Base-by-base conservation (phyloP, 345 rosid species). In the Combretum micranthum region DNA sequence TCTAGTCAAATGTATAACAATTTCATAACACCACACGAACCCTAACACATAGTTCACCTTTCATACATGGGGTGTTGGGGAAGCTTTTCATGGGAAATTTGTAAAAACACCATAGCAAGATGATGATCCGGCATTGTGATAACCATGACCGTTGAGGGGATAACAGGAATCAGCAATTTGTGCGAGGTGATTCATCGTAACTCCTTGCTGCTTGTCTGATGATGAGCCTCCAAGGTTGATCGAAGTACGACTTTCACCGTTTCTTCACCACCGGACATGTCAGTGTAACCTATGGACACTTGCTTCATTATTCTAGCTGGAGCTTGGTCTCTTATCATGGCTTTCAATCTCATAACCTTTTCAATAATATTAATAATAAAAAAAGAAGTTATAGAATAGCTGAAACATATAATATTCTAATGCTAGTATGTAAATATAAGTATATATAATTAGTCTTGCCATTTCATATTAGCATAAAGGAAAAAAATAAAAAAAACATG, bases 231-330 rank as follows among this genome's bases (percentile, higher is more conserved):
- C 57, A 25, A 69, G 53, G 2, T 68, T 70, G 44, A 53, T 71
- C 4, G 80, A 73, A 44, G 82, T 73, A 76, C 85, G n/a, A n/a
- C 83, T 44, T 77, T 89, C 16, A 71, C 83, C 5, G 85, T 86
- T 68, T 83, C 89, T 10, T 81, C 85, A 1, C 85, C 82, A 0
- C 85, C 82, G 1, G 93, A 80, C n/a, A 75, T 52, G 11, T 85
- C 83, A 0, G 84, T 72, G 72, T 78, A 70, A 0, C 73, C 83
- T 6, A 65, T 47, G 7, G 51, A 70, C 17, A 64, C 82, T 69
- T 69, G 86, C 62, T 66, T 78, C 65, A 44, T 56, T 46, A 44
- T 56, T 46, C 57, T 57, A 13, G 53, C 65, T 47, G 55, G 44
- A 47, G 51, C 77, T 52, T 75, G 80, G 43, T 81, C 83, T 69